Conservation (phyloP, 2,329 filamentous ascomycete genomes). For the Hyphodiscus sp. region DNA sequence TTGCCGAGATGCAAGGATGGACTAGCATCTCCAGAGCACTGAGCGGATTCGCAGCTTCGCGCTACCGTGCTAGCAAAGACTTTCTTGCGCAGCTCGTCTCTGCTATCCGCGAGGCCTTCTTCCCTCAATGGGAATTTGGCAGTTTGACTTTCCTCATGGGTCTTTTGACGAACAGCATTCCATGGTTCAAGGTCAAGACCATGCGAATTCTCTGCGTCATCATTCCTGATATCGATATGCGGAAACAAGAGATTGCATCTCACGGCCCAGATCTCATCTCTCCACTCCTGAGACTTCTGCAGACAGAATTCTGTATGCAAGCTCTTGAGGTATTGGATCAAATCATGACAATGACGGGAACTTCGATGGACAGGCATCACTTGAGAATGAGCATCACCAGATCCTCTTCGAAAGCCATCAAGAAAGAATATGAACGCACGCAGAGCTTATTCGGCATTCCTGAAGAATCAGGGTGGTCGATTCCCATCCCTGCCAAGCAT, state of each 20-base stretch:
- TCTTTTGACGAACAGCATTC: constrained; percentile 77
- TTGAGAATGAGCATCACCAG: constrained; percentile 97
- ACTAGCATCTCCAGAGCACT: constrained; percentile 62
- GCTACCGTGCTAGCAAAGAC: constrained; percentile 63
- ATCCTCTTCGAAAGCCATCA: constrained; percentile 73
- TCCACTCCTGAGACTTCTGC: constrained; percentile 77
- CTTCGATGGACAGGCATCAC: constrained; percentile 89
- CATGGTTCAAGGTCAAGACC: constrained; percentile 88
- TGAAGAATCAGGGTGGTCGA: constrained; percentile 91
- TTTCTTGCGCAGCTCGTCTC: constrained; percentile 69
- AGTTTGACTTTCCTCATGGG: constrained; percentile 88
- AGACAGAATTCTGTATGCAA: constrained; percentile 90
- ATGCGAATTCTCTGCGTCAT: constrained; percentile 84
- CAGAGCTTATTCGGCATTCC: constrained; percentile 96
- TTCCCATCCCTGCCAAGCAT: constrained; percentile 86
- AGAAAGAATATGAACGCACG: constrained; percentile 91
- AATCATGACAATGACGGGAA: constrained; percentile 89
- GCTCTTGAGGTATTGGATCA: constrained; percentile 88
- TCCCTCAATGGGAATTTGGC: constrained; percentile 75
- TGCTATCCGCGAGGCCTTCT: constrained; percentile 70
- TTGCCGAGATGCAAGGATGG: constrained; percentile 68
- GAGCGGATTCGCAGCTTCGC: constrained; percentile 60
- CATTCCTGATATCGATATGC: constrained; percentile 89
- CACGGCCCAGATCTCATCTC: constrained; percentile 95
- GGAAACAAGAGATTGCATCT: constrained; percentile 77